phyloP scores from a whole-genome alignment of 2,329 filamentous ascomycete genomes.

The Pseudocercospora vitis region DNA sequence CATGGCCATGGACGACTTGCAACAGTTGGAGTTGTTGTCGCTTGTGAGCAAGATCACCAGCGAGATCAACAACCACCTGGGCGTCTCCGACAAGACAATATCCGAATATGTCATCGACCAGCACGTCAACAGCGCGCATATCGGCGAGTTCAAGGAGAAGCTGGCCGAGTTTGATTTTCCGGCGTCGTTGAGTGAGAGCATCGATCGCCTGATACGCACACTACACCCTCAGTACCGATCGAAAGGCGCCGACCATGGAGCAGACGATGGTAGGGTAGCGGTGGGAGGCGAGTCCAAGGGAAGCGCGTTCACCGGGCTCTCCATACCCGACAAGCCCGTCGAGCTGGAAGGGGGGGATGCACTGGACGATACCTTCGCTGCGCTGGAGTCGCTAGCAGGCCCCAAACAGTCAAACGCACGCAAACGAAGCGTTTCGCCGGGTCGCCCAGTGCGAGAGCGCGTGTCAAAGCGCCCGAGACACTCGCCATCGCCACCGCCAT shows the following conservation, averaged over 20 bases:
- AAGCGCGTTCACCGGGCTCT: constrained; percentile 73
- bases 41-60: constrained; percentile 93
- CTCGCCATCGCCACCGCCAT: too few relatives aligned
- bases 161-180: constrained; percentile 80
- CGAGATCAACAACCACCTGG: constrained; percentile 90
- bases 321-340: constrained; percentile 71
- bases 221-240: constrained; percentile 88
- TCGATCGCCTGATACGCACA: constrained; percentile 82
- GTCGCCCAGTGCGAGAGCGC: constrained; percentile 48
- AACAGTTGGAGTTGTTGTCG: constrained; percentile 87
- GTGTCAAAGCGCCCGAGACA: constrained; percentile 46
- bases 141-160: constrained; percentile 72
- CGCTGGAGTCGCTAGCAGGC: constrained; percentile 80
- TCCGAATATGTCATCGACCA: constrained; percentile 96
- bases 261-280: constrained; percentile 34
- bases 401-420: constrained; percentile 58
- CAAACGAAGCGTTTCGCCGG: constrained; percentile 62
- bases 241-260: constrained; percentile 38
- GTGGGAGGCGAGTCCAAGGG: constrained; percentile 40
- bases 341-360: constrained; percentile 52
- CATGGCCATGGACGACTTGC: constrained; percentile 76
- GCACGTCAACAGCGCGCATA: constrained; percentile 70
- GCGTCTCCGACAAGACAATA: constrained; percentile 88
- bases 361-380: constrained; percentile 88
- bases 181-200: constrained; percentile 80